A percentile compares a stretch with the other conserved stretches of the same genome.
Conservation (phyloP, 2,329 filamentous ascomycete genomes). For the Septoria linicola region DNA sequence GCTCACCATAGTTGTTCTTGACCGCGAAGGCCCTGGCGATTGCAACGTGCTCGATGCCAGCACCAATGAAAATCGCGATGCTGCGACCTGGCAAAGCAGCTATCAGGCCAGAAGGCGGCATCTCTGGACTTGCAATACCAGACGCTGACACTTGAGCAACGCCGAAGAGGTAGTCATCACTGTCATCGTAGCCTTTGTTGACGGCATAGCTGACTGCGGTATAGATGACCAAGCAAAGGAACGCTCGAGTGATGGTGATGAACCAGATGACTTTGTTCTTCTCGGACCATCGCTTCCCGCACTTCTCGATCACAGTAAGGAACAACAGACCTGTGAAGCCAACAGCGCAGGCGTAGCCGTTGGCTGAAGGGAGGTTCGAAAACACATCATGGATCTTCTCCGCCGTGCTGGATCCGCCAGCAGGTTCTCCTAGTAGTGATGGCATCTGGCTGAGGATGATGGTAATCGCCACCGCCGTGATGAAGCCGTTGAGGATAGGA, state of each 20-base stretch:
- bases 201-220: constrained; percentile 63
- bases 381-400: constrained; percentile 61
- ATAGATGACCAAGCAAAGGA: constrained; percentile 60
- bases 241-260: constrained; percentile 59
- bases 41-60: constrained; percentile 62
- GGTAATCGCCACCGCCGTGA: constrained; percentile 64
- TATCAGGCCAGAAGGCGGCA: constrained; percentile 52
- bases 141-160: constrained; percentile 59
- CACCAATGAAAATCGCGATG: constrained; percentile 62
- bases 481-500: constrained; percentile 64
- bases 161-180: constrained; percentile 54
- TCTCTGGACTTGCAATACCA: constrained; percentile 53
- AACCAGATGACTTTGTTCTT: constrained; percentile 60
- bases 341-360: constrained; percentile 59
- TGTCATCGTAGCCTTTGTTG: constrained; percentile 51
- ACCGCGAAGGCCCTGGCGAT: constrained; percentile 64
- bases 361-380: constrained; percentile 55
- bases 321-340: constrained; percentile 59
- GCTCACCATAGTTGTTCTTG: constrained; percentile 56
- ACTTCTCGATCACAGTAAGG: constrained; percentile 57
- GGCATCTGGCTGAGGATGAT: constrained; percentile 66
- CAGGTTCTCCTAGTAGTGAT: constrained; percentile 57
- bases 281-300: constrained; percentile 60
- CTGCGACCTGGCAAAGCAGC: constrained; percentile 54
- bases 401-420: constrained; percentile 54